phyloP scores from a whole-genome alignment of 2,329 filamentous ascomycete species.

The Diaporthe vexans region DNA sequence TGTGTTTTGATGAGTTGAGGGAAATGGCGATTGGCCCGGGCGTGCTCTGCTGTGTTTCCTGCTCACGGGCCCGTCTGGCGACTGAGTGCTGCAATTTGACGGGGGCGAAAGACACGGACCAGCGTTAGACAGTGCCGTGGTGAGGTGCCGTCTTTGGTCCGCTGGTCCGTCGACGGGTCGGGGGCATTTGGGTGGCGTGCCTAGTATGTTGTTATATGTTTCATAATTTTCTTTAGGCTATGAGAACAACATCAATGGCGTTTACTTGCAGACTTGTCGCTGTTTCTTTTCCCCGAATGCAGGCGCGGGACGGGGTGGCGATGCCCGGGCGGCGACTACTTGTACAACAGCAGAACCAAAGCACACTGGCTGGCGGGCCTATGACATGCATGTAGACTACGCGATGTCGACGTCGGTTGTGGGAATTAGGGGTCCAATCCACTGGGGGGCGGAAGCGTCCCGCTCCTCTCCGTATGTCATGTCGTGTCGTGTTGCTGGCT shows the following conservation, averaged over 20 bases:
- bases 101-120: not conserved
- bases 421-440: constrained; percentile 16
- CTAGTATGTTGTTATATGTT: constrained; percentile 6
- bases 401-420: not conserved
- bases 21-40: constrained; percentile 15
- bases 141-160: not conserved
- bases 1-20: constrained; percentile 4
- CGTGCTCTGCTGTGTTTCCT: not conserved
- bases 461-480: constrained; percentile 7
- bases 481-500: constrained; percentile 4
- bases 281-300: not conserved
- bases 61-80: not conserved
- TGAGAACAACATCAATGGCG: no score
- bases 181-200: constrained; percentile 11
- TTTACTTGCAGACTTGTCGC: not conserved
- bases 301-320: constrained; percentile 2
- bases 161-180: constrained; percentile 7
- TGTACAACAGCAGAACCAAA: not conserved
- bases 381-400: not conserved
- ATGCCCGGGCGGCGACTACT: not conserved
- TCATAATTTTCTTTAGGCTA: not conserved
- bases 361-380: no score
- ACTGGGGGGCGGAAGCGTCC: constrained; percentile 4
- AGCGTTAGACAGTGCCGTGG: not conserved
- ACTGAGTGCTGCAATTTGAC: not conserved